Conservation (phyloP, 2,329 filamentous ascomycete genomes). For the Pseudocercospora cruenta region DNA sequence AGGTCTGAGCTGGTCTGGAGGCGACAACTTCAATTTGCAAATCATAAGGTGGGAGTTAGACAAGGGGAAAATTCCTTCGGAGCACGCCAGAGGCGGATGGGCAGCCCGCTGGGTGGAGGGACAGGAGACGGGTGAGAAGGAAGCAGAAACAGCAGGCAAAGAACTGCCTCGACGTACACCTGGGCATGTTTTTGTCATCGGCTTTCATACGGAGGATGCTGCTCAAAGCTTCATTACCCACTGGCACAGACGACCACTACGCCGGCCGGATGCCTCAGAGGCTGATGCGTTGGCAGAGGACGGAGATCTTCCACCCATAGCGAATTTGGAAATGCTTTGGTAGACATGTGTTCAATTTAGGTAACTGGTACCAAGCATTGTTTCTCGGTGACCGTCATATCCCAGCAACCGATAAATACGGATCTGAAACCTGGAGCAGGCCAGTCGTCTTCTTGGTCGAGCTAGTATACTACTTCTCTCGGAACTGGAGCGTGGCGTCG, state of each 20-base stretch:
- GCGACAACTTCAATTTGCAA: constrained; percentile 27
- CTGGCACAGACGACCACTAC: constrained; percentile 57
- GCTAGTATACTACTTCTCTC: too few species aligned
- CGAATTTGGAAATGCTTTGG: constrained; percentile 55
- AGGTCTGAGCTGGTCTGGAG: constrained; percentile 36
- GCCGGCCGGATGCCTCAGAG: constrained; percentile 23
- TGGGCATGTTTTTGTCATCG: constrained; percentile 48
- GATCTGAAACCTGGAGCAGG: too few species aligned
- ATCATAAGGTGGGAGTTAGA: constrained; percentile 35
- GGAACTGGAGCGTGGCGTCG: too few species aligned
- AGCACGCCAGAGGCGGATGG: constrained; percentile 8
- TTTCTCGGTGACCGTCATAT: too few species aligned
- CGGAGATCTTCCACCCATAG: constrained; percentile 42
- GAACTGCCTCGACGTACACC: constrained; percentile 49
- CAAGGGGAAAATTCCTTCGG: not conserved
- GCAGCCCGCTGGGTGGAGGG: constrained; percentile 10
- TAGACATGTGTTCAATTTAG: constrained; percentile 28
- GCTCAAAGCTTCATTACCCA: constrained; percentile 56
- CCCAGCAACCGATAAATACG: too few species aligned
- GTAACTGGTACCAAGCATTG: too few species aligned
- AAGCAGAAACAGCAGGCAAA: not conserved
- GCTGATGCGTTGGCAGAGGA: constrained; percentile 35
- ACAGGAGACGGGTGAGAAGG: constrained; percentile 4
- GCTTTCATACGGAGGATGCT: constrained; percentile 59
- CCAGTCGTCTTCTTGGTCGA: too few species aligned